A percentile compares a stretch with the other conserved stretches of the same genome.
These are phyloP conservation scores for Thymus mandschuricus DNA, from an alignment of 257 asterid species.

Conservation along the genomic window DNA sequence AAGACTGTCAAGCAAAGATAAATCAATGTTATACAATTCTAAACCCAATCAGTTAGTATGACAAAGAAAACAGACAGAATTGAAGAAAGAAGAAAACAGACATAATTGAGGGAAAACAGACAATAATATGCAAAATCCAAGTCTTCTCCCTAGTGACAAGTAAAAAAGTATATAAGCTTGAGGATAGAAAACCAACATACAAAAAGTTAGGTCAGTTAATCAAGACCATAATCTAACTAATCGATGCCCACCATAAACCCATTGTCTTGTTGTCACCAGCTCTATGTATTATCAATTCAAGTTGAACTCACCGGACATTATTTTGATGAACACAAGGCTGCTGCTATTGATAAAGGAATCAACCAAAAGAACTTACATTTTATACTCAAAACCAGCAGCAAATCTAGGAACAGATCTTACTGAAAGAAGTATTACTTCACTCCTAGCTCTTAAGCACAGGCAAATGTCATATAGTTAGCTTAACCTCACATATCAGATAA, in stretches of 20 bases:
- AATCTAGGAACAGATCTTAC: background rate
- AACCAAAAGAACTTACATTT: background rate
- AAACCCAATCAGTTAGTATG: too few relatives aligned
- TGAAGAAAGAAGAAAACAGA: too few relatives aligned
- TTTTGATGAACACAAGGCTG: background rate
- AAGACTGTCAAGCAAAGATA: too few relatives aligned
- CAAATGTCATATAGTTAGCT: too few relatives aligned
- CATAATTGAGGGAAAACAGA: too few relatives aligned
- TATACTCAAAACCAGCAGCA: constrained; percentile 5
- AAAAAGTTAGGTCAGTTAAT: constrained; percentile 14
- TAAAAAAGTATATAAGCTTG: constrained; percentile 25
- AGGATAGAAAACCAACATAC: background rate
- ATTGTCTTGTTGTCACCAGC: background rate
- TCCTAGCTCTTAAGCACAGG: too few relatives aligned
- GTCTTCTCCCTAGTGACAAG: constrained; percentile 81
- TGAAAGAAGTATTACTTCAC: background rate
- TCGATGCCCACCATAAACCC: constrained; percentile 3
- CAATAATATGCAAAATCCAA: constrained; percentile 76
- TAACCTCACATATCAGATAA: too few relatives aligned
- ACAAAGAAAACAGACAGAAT: too few relatives aligned
- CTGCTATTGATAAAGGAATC: background rate
- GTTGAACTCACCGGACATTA: background rate
- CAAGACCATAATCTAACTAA: constrained; percentile 16
- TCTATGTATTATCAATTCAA: background rate
- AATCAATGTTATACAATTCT: too few relatives aligned